phyloP scores from a whole-genome alignment of 441 rosid species.

The Brassica hybrid region DNA sequence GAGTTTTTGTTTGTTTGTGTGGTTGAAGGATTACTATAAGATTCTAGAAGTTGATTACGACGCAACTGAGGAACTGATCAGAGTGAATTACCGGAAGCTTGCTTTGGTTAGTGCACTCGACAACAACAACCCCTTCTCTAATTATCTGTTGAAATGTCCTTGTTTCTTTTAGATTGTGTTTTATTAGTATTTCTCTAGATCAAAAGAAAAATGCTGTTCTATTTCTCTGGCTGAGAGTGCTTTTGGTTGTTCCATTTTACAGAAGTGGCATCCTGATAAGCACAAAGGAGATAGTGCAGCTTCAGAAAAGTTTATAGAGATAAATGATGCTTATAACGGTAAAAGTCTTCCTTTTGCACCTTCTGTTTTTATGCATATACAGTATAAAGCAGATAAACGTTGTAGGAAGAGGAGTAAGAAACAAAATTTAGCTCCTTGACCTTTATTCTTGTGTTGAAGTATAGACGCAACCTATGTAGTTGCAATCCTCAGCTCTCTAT shows the following conservation, averaged over 20 bases:
- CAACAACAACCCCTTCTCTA: not conserved
- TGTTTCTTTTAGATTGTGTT: not conserved
- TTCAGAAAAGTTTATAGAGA: conserved; percentile 78
- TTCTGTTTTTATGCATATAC: not conserved
- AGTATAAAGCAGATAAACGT: not conserved
- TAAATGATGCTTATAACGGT: conserved; percentile 82
- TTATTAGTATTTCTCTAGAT: not conserved
- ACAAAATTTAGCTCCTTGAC: not conserved
- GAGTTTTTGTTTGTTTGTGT: not conserved
- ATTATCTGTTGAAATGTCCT: not conserved
- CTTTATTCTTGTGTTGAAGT: not conserved
- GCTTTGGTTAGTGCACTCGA: conserved; percentile 62
- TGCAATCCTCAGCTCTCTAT: not conserved
- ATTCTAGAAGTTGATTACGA: conserved; percentile 79
- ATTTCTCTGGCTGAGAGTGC: not conserved
- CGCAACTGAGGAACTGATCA: conserved; percentile 76
- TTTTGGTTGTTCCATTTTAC: conserved; percentile 23
- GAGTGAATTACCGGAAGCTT: conserved; percentile 68
- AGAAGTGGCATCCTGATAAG: conserved; percentile 93
- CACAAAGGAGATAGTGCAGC: conserved; percentile 69
- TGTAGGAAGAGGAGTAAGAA: not conserved
- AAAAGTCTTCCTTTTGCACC: conserved; percentile 1
- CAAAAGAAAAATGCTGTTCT: not conserved
- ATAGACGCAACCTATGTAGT: conserved; percentile 5
- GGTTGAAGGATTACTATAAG: conserved; percentile 72